Evolutionary conservation across 2,329 filamentous ascomycete species (phyloP).

Genomic region (Fusarium neocosmosporiellum): DNA sequence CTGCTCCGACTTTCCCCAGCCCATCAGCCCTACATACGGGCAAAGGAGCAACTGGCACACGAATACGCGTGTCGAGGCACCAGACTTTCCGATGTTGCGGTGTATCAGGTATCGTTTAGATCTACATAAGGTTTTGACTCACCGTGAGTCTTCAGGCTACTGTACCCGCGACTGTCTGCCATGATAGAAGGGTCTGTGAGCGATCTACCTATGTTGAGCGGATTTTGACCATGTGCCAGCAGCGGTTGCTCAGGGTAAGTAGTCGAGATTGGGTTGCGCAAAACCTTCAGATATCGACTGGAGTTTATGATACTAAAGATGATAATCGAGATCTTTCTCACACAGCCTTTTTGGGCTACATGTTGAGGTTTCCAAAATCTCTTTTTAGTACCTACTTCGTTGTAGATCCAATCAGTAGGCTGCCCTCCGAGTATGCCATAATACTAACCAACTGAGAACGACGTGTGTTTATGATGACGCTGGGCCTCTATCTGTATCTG

Average conservation of each 20-base stretch:
- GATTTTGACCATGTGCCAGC: background rate
- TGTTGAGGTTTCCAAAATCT: background rate
- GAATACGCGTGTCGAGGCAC: background rate
- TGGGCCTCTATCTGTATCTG: too few relatives aligned
- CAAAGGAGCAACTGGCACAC: background rate
- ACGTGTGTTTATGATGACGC: background rate
- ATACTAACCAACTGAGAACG: background rate
- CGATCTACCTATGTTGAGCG: too few relatives aligned
- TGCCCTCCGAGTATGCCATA: background rate
- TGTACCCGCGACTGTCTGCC: background rate
- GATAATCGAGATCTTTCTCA: background rate
- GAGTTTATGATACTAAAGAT: background rate
- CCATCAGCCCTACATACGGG: background rate
- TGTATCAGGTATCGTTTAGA: background rate
- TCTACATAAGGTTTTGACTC: background rate
- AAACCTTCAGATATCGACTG: background rate
- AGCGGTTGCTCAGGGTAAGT: background rate
- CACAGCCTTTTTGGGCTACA: too few relatives aligned
- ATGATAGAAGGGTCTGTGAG: background rate
- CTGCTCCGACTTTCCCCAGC: background rate
- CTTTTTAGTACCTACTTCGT: background rate
- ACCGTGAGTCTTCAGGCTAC: background rate
- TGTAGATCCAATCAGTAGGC: background rate
- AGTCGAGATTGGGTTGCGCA: background rate
- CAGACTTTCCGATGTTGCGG: background rate